These are phyloP conservation scores for Saksenaea vasiformis DNA, from an alignment of 371 early-diverging fungal species.

Conservation along the genomic window DNA sequence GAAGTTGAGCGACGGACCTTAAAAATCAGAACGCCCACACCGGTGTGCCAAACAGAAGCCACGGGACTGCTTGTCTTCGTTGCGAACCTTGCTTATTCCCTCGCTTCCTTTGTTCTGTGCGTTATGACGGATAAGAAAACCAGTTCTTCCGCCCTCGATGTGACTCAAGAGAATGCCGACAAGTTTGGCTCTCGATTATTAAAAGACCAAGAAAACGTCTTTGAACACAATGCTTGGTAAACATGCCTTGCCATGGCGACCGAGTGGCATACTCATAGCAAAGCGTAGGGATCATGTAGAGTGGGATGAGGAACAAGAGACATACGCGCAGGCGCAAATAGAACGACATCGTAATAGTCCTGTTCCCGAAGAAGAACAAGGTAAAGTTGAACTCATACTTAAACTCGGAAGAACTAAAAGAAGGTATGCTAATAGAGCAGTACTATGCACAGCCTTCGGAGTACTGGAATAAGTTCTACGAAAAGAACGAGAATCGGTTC, in stretches of 20 bases:
- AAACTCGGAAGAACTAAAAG: background rate
- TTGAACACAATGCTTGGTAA: conserved; percentile 82
- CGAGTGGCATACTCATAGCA: background rate
- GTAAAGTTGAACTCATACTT: conserved; percentile 13
- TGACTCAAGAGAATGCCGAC: conserved; percentile 13
- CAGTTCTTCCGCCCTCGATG: conserved; percentile 41
- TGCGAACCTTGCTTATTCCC: background rate
- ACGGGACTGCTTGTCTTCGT: background rate
- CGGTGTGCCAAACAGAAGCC: background rate
- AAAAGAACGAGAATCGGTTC: conserved; percentile 90
- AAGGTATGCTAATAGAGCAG: conserved; percentile 30
- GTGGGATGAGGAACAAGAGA: conserved; percentile 76
- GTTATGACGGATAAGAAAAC: conserved; percentile 28
- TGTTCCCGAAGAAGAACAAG: conserved; percentile 51
- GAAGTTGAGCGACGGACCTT: too few species aligned
- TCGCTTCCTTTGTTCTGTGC: background rate
- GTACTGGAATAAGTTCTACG: conserved; percentile 79
- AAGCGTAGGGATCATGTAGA: conserved; percentile 76
- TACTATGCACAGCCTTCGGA: conserved; percentile 46
- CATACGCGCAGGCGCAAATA: conserved; percentile 47
- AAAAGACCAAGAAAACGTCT: conserved; percentile 63
- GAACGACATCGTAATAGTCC: conserved; percentile 38
- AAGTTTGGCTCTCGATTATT: conserved; percentile 70
- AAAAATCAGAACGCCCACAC: too few species aligned
- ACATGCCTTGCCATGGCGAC: background rate